A percentile compares a stretch with the other conserved stretches of the same genome.
Evolutionary conservation across 164 flowering plant genomes (phyloP).

Genomic region (Chloranthus sessilifolius): DNA sequence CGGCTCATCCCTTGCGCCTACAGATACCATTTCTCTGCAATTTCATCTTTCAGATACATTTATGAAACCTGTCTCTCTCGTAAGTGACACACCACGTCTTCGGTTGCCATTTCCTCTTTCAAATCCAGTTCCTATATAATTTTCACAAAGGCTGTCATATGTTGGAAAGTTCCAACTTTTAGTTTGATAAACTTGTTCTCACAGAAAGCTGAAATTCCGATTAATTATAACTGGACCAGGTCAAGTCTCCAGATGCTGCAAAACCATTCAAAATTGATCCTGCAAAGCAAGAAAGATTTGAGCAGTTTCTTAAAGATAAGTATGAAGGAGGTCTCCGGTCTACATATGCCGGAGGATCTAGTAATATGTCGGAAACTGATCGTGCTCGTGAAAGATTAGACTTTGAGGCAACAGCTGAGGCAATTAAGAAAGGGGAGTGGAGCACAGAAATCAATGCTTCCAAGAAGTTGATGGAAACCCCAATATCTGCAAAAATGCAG

Average conservation of each 20-base stretch:
- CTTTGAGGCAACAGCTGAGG: conserved; percentile 95
- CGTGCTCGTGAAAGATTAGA: conserved; percentile 96
- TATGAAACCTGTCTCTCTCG: conserved; percentile 59
- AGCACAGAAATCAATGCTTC: conserved; percentile 27
- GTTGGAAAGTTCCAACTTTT: background rate
- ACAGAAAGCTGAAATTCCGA: background rate
- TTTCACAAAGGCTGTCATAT: too few relatives aligned
- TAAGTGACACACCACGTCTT: conserved; percentile 30
- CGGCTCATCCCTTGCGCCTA: conserved; percentile 31
- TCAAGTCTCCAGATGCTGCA: conserved; percentile 35
- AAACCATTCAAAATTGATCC: conserved; percentile 83
- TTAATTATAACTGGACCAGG: background rate
- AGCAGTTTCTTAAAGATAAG: conserved; percentile 83
- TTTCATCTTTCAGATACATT: conserved; percentile 78
- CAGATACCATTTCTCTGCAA: conserved; percentile 41
- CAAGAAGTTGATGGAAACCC: conserved; percentile 31
- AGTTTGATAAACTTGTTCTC: background rate
- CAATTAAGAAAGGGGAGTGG: conserved; percentile 50
- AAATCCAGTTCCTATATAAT: conserved; percentile 5
- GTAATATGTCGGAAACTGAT: conserved; percentile 72
- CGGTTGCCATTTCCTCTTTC: too few relatives aligned
- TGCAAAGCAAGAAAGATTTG: conserved; percentile 88
- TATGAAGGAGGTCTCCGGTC: conserved; percentile 88
- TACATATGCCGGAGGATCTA: conserved; percentile 48
- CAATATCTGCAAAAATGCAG: conserved; percentile 40